Base-by-base conservation (phyloP, 257 asterid species). In the Sherardia arvensis region DNA sequence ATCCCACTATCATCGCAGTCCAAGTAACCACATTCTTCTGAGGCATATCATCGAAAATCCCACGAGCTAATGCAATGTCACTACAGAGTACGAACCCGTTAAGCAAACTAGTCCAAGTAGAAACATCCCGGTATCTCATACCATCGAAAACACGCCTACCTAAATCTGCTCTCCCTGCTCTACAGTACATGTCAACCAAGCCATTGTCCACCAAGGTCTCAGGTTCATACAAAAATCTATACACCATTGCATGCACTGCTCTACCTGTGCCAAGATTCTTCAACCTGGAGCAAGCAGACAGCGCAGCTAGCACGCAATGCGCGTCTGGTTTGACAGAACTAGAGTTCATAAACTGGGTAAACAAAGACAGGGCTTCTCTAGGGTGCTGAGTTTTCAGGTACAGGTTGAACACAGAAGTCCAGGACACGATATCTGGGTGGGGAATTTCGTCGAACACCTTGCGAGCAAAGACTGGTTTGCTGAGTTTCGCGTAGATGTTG, bases 1-100 rank as follows among this genome's bases (percentile, higher is more conserved):
- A 78, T 48, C 96, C 95, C 34, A 85, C 95, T 38, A 84, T 84
- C 96, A 89, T 83, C 4, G 88, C 81, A 29, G 95, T 86, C 96
- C 96, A 89, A 14, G 96, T 83, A 59, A 86, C 72, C 55, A 79
- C 87, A 78, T 89, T 89, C 75, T 80, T 76, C 1, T 58, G 70
- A 0, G 95, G 84, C 91, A 89, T 84, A 33, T 81, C 85, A 53
- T 84, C 84, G 61, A 89, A 89, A 70, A 86, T 60, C 20, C 36
- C 49, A 73, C 76, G 66, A 6, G 87, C 93, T 67, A 81, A 72
- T 5, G 72, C 77, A 53, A 84, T 69, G 27, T 86, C 91, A 22
- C 82, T 80, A 30, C 61, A 74, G 33, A 84, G 32, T 8, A 86
- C 61, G 59, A 75, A 79, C 1, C 94, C 95, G 57, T 86, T 83